Evolutionary conservation across 73 alveolate genomes (phyloP).

Genomic region (Blepharisma stoltei): DNA sequence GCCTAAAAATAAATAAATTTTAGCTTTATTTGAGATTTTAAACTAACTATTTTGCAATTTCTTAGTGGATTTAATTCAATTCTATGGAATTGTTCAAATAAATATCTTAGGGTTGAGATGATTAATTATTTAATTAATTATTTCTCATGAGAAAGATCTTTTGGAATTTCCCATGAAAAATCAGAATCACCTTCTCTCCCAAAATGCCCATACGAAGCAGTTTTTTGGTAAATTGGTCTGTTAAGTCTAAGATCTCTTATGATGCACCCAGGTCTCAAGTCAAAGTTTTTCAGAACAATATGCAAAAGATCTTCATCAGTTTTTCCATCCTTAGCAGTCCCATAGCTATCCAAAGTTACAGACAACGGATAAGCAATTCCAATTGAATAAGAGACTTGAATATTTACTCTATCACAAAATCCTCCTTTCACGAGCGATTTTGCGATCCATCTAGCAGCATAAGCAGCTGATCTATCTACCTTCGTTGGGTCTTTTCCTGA

Average conservation of each 20-base stretch:
- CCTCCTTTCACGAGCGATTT: conserved; percentile 79
- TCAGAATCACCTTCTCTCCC: conserved; percentile 76
- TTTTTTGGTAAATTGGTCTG: conserved; percentile 72
- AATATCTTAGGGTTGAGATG: neutral
- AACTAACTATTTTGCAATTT: no score
- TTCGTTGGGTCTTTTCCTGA: conserved; percentile 98
- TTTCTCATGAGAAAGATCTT: conserved; percentile 20
- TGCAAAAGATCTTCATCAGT: conserved; percentile 66
- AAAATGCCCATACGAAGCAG: conserved; percentile 85
- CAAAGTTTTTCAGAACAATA: conserved; percentile 60
- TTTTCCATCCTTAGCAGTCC: conserved; percentile 63
- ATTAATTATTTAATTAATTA: neutral
- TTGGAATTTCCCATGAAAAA: conserved; percentile 76
- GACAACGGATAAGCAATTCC: conserved; percentile 88
- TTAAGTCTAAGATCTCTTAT: conserved; percentile 64
- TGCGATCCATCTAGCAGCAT: conserved; percentile 88
- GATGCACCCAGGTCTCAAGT: conserved; percentile 78
- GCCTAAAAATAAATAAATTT: no score
- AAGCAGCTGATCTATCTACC: conserved; percentile 99
- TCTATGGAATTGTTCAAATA: no score
- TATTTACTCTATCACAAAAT: conserved; percentile 75
- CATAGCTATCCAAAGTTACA: conserved; percentile 76
- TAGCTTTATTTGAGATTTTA: no score
- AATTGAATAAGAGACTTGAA: conserved; percentile 86
- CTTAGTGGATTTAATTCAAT: no score